Conservation (phyloP, 2,329 filamentous ascomycete genomes). For the Colletotrichum lini region DNA sequence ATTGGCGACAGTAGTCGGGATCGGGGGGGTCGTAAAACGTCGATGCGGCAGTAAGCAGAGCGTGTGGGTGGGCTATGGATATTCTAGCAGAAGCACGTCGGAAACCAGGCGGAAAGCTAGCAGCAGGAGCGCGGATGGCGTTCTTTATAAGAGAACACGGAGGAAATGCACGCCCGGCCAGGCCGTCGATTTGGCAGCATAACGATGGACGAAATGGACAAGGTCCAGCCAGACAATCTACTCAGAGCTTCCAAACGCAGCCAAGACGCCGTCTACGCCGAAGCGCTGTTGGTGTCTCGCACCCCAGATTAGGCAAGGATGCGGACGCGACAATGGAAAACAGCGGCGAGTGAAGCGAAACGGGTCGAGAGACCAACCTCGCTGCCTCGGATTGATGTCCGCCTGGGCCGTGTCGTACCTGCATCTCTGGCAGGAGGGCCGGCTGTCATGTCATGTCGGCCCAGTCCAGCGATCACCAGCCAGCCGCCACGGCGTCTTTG, state of each 20-base stretch:
- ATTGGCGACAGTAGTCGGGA: background rate
- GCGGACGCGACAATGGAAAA: slow-evolving; percentile 10
- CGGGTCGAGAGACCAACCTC: background rate
- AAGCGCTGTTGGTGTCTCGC: slow-evolving; percentile 13
- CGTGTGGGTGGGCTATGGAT: background rate
- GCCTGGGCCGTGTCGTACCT: background rate
- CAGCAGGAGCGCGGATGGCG: background rate
- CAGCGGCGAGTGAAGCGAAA: background rate
- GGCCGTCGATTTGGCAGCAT: background rate
- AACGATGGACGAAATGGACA: slow-evolving; percentile 1
- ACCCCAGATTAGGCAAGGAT: slow-evolving; percentile 31
- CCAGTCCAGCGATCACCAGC: slow-evolving; percentile 7
- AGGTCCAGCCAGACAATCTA: background rate
- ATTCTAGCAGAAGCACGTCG: background rate
- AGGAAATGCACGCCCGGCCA: background rate
- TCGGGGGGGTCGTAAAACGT: background rate
- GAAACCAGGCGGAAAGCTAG: background rate
- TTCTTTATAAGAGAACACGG: slow-evolving; percentile 23
- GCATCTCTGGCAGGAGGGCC: slow-evolving; percentile 5
- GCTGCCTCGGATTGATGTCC: background rate
- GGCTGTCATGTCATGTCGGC: background rate
- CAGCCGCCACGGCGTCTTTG: slow-evolving; percentile 1
- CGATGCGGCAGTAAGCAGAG: background rate
- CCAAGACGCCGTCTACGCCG: slow-evolving; percentile 18
- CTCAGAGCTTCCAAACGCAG: slow-evolving; percentile 7